phyloP scores from a whole-genome alignment of 2,329 filamentous ascomycete species.

The Fusarium equiseti region DNA sequence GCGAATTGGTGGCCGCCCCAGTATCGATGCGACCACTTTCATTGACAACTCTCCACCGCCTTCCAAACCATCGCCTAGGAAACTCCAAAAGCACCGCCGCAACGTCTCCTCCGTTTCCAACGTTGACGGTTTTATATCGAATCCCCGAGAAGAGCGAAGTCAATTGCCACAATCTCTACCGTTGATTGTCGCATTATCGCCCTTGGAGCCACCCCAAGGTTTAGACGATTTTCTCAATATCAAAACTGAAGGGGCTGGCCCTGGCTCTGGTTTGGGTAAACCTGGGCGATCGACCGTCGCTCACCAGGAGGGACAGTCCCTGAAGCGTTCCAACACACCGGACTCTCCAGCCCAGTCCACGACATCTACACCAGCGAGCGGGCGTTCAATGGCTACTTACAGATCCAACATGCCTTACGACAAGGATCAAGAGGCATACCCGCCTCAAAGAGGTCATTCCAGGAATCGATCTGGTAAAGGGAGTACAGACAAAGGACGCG shows the following conservation, averaged over 20 bases:
- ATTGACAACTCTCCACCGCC: conserved; percentile 49
- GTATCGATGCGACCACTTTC: conserved; percentile 57
- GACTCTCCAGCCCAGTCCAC: conserved; percentile 32
- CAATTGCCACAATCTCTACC: conserved; percentile 42
- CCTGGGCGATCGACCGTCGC: conserved; percentile 42
- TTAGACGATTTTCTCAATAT: conserved; percentile 41
- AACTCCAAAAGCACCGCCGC: conserved; percentile 55
- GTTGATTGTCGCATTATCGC: conserved; percentile 43
- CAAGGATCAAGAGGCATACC: conserved; percentile 47
- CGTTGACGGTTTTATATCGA: conserved; percentile 19
- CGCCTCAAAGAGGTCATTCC: conserved; percentile 48
- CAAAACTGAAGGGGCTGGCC: conserved; percentile 46
- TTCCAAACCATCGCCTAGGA: conserved; percentile 51
- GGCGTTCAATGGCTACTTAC: conserved; percentile 19
- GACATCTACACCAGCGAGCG: conserved; percentile 35
- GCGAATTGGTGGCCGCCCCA: conserved; percentile 57
- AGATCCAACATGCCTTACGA: conserved; percentile 50
- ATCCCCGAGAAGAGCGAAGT: conserved; percentile 23
- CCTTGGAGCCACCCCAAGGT: conserved; percentile 41
- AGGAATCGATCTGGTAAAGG: conserved; percentile 51
- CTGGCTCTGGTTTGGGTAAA: conserved; percentile 45
- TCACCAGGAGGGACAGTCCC: conserved; percentile 49
- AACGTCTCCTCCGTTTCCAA: conserved; percentile 44
- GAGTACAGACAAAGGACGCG: conserved; percentile 50
- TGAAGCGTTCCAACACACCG: conserved; percentile 27